A percentile compares a stretch with the other conserved stretches of the same genome.
Conservation (phyloP, 108 stramenopile genomes). For the Asterionellopsis glacialis region DNA sequence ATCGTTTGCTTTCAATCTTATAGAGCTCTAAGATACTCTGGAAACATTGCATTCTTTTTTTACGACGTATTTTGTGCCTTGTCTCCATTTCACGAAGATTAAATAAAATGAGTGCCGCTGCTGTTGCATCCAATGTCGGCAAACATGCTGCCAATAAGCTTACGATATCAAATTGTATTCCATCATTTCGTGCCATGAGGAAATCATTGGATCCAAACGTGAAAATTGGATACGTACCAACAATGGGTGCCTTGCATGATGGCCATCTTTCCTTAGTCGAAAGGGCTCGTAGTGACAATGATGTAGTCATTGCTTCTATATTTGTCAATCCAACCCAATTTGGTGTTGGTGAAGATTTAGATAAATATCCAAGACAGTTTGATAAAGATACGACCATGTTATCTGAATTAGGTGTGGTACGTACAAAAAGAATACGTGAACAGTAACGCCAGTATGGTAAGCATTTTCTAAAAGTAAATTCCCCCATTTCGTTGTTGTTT, state of each 20-base stretch:
- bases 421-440: constrained; percentile 14
- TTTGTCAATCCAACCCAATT: constrained; percentile 99
- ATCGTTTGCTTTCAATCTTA: too few species aligned
- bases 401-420: constrained; percentile 61
- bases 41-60: too few species aligned
- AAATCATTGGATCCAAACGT: constrained; percentile 7
- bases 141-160: too few species aligned
- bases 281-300: constrained; percentile 73
- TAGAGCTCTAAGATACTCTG: too few species aligned
- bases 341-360: constrained; percentile 91
- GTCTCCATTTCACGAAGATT: too few species aligned
- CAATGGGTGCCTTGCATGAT: constrained; percentile 99
- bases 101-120: too few species aligned
- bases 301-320: constrained; percentile 85
- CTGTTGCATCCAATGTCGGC: too few species aligned
- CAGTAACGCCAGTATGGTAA: not conserved
- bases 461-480: not conserved
- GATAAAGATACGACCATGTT: constrained; percentile 73
- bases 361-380: constrained; percentile 90
- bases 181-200: constrained; percentile 38
- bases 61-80: too few species aligned
- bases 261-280: constrained; percentile 80
- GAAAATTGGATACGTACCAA: constrained; percentile 91
- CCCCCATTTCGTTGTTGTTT: not conserved
- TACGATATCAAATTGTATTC: constrained; percentile 2